phyloP scores from a whole-genome alignment of 2,329 filamentous ascomycete species.

The Xylaria sp. region DNA sequence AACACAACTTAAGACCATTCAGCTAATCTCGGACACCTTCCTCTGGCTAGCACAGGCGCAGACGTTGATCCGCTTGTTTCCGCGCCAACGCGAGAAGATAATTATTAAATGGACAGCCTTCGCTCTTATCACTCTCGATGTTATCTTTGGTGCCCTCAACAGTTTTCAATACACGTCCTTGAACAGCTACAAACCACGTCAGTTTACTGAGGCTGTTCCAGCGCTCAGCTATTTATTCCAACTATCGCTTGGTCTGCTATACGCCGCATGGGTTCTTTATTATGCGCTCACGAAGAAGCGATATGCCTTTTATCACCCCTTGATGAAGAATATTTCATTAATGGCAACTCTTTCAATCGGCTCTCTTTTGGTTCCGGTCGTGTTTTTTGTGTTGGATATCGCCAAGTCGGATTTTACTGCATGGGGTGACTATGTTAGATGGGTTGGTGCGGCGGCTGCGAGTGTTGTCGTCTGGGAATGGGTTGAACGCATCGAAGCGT shows the following conservation, averaged over 20 bases:
- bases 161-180: slow-evolving; percentile 74
- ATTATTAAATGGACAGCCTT: slow-evolving; percentile 99
- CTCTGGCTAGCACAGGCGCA: slow-evolving; percentile 98
- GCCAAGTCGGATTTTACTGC: slow-evolving; percentile 85
- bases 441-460: slow-evolving; percentile 94
- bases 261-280: slow-evolving; percentile 94
- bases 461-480: slow-evolving; percentile 99
- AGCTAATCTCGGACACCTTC: slow-evolving; percentile 94
- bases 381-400: slow-evolving; percentile 94
- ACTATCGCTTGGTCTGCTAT: slow-evolving; percentile 84
- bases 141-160: slow-evolving; percentile 91
- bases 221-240: slow-evolving; percentile 93
- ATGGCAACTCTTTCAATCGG: slow-evolving; percentile 82
- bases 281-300: slow-evolving; percentile 92
- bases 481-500: slow-evolving; percentile 92
- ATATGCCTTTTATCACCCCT: slow-evolving; percentile 88
- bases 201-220: slow-evolving; percentile 89
- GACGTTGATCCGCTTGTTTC: slow-evolving; percentile 93
- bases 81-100: slow-evolving; percentile 95
- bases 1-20: slow-evolving; percentile 86
- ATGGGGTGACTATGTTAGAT: slow-evolving; percentile 95
- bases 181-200: slow-evolving; percentile 71
- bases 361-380: slow-evolving; percentile 87
- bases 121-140: slow-evolving; percentile 88
- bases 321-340: slow-evolving; percentile 89